phyloP scores from a whole-genome alignment of 148 eudicot genomes.

The Camellia sinensis region DNA sequence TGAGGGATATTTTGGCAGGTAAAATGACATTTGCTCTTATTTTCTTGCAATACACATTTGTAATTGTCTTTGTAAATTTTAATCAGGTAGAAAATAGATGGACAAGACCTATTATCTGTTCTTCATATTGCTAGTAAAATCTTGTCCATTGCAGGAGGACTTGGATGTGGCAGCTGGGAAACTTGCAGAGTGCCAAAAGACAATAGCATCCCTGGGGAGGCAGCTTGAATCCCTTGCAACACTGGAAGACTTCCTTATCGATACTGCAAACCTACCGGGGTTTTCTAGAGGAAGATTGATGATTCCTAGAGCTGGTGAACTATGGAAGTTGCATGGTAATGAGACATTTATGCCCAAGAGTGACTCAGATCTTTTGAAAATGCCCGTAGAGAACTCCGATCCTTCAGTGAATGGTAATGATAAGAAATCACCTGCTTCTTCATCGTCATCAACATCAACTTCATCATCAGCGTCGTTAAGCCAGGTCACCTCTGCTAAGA shows the following conservation, averaged over 20 bases:
- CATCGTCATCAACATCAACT: slow-evolving; percentile 24
- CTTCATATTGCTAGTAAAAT: not conserved
- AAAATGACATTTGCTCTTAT: too few relatives aligned
- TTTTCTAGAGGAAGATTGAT: slow-evolving; percentile 34
- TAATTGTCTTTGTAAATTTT: not conserved
- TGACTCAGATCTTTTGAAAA: slow-evolving; percentile 24
- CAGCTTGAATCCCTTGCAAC: slow-evolving; percentile 72
- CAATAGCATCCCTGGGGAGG: slow-evolving; percentile 61
- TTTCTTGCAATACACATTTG: not conserved
- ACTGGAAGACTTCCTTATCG: slow-evolving; percentile 65
- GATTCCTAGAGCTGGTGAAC: slow-evolving; percentile 29
- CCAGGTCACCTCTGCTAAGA: slow-evolving; percentile 34
- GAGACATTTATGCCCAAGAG: slow-evolving; percentile 31
- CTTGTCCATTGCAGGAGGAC: slow-evolving; percentile 43
- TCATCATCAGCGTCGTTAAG: slow-evolving; percentile 30
- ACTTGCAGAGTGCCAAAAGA: slow-evolving; percentile 67
- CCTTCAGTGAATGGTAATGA: slow-evolving; percentile 31
- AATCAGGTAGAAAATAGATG: not conserved
- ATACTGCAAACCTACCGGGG: slow-evolving; percentile 57
- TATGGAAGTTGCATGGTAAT: slow-evolving; percentile 49
- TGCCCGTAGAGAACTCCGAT: slow-evolving; percentile 25
- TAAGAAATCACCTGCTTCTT: slow-evolving; percentile 31
- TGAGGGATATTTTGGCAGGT: too few relatives aligned
- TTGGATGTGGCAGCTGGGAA: slow-evolving; percentile 57
- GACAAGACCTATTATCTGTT: not conserved